Percentiles rank a stretch among this genome's conserved stretches.
Evolutionary conservation across 768 basidiomycete genomes (phyloP).

Genomic region (Termitomyces sp.): DNA sequence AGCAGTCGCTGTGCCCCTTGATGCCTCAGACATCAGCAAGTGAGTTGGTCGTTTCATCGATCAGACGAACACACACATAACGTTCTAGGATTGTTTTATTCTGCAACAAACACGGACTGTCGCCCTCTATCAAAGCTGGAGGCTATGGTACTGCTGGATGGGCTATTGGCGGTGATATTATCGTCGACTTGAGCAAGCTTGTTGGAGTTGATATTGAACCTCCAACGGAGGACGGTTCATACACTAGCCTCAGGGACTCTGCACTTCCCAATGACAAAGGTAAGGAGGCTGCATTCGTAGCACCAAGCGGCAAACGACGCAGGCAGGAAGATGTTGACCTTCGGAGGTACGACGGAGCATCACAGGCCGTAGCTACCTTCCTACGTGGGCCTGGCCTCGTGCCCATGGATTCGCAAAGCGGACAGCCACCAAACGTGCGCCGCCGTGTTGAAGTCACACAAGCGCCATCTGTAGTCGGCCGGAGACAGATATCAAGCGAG

Average conservation of each 20-base stretch:
- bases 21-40: slow-evolving; percentile 80
- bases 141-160: slow-evolving; percentile 91
- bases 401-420: slow-evolving; percentile 17
- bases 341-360: slow-evolving; percentile 51
- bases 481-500: slow-evolving; percentile 11
- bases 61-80: not conserved
- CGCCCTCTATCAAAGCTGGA: slow-evolving; percentile 81
- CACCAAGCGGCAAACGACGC: slow-evolving; percentile 41
- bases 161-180: slow-evolving; percentile 81
- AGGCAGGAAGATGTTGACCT: slow-evolving; percentile 49
- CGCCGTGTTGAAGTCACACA: slow-evolving; percentile 25
- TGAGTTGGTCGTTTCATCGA: slow-evolving; percentile 28
- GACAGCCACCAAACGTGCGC: slow-evolving; percentile 28
- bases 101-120: slow-evolving; percentile 63
- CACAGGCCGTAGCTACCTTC: slow-evolving; percentile 45
- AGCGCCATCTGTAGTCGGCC: not conserved
- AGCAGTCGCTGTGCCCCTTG: slow-evolving; percentile 66
- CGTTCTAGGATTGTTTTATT: slow-evolving; percentile 57
- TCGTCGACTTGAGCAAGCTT: slow-evolving; percentile 73
- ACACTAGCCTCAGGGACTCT: slow-evolving; percentile 56
- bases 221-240: slow-evolving; percentile 47
- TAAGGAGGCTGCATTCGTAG: slow-evolving; percentile 27
- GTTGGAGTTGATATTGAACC: slow-evolving; percentile 63
- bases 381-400: slow-evolving; percentile 31
- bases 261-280: slow-evolving; percentile 48